Evolutionary conservation across 257 asterid genomes (phyloP), one percentile per base, ranked within the genome.

Genomic region (Avicennia marina): DNA sequence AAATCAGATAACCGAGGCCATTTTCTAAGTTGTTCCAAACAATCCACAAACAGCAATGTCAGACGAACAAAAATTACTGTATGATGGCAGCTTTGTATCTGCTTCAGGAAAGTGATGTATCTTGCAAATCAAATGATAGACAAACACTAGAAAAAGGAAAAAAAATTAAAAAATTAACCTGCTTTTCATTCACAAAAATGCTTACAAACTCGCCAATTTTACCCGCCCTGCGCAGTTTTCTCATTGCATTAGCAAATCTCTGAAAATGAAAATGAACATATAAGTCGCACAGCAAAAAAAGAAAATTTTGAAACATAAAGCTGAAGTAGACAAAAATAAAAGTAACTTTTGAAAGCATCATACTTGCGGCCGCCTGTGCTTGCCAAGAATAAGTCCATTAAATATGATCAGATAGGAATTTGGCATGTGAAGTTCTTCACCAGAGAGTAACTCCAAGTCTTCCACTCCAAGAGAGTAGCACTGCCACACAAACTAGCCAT

Each of bases 311-410:
- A 6, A 41, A 11, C 2, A 50, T n/a, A n/a, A n/a, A n/a, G n/a
- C n/a, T n/a, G n/a, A n/a, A n/a, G n/a, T n/a, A n/a, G n/a, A 59
- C 18, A 36, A 8, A 42, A 61, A 24, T 51, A 53, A 49, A 22
- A 41, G n/a, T 13, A 15, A 13, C n/a, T 2, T 5, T n/a, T 5
- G n/a, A 6, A 41, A 11, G n/a, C n/a, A n/a, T 45, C 53, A 48
- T 80, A 87, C 96, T 71, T 81, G 94, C 38, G 95, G 95, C 65
- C 66, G 68, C 67, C 74, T 77, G 81, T 91, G 98, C 69, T 91
- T 88, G 66, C 98, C 98, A 68, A 91, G 88, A 81, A 91, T 91
- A 52, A 80, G 94, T 47, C 98, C 98, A 60, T 91, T 88, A 58
- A 83, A 75, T 19, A 86, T 80, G 64, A 91, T 66, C 66, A 91